Percentiles rank a stretch among this genome's conserved stretches.
Evolutionary conservation across 2,329 filamentous ascomycete species (phyloP).

Genomic region (Fusarium drepaniforme): DNA sequence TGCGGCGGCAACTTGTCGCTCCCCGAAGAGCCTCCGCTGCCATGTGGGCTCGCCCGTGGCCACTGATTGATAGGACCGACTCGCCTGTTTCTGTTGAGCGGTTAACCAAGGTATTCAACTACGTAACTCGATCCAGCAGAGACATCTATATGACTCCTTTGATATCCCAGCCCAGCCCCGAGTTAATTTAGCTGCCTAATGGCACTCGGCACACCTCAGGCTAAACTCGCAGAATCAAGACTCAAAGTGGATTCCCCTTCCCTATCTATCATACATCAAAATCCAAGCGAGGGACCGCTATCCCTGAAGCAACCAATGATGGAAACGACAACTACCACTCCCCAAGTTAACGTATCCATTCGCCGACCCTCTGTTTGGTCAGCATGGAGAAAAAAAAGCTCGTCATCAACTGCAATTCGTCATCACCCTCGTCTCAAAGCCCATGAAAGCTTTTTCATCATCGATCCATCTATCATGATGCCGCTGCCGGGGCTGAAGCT

Average conservation of each 20-base stretch:
- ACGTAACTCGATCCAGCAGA: not conserved
- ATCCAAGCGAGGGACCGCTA: constrained; percentile 15
- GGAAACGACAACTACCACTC: constrained; percentile 30
- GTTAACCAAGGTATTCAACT: constrained; percentile 18
- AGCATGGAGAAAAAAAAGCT: constrained; percentile 3
- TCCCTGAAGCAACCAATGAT: constrained; percentile 31
- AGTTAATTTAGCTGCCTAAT: constrained; percentile 25
- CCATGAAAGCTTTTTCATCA: constrained; percentile 22
- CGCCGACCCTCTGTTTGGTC: constrained; percentile 6
- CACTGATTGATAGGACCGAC: constrained; percentile 38
- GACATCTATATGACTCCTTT: constrained; percentile 35
- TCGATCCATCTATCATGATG: constrained; percentile 28
- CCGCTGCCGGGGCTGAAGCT: constrained; percentile 31
- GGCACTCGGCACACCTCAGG: constrained; percentile 6
- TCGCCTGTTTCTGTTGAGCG: constrained; percentile 24
- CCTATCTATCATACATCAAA: constrained; percentile 22
- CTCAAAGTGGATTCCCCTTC: constrained; percentile 27
- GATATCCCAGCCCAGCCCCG: constrained; percentile 11
- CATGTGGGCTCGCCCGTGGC: constrained; percentile 41
- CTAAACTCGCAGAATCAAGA: constrained; percentile 17
- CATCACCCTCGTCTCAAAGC: constrained; percentile 16
- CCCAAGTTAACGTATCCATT: constrained; percentile 24
- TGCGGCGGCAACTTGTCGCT: constrained; percentile 27
- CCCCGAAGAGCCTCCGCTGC: constrained; percentile 45
- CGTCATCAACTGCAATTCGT: constrained; percentile 31